Conservation (phyloP, 2,329 filamentous ascomycete genomes). For the Xylariaceae sp. region DNA sequence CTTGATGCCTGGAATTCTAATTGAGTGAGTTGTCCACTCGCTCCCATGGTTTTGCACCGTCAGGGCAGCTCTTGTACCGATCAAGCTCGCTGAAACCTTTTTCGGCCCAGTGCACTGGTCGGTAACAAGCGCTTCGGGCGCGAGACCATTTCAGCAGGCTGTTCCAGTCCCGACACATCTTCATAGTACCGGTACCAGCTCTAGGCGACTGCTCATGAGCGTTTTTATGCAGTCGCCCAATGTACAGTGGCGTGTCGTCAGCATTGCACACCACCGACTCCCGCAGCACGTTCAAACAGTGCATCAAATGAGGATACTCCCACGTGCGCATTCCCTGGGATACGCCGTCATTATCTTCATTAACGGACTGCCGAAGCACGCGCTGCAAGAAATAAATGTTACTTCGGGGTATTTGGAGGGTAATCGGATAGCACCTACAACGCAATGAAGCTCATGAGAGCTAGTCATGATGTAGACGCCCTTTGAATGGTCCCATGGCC, state of each 20-base stretch:
- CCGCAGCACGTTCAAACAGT: slow-evolving; percentile 18
- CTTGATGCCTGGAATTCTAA: neutral
- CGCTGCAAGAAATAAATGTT: slow-evolving; percentile 3
- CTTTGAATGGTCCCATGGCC: slow-evolving; percentile 17
- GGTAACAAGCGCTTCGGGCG: slow-evolving; percentile 14
- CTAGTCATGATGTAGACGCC: slow-evolving; percentile 16
- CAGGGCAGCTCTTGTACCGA: slow-evolving; percentile 16
- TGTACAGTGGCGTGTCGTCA: slow-evolving; percentile 17
- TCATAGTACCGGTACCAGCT: slow-evolving; percentile 15
- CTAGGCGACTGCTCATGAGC: slow-evolving; percentile 11
- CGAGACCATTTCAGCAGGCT: slow-evolving; percentile 13
- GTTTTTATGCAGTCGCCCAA: slow-evolving; percentile 15
- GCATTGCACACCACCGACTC: slow-evolving; percentile 17
- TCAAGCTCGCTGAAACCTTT: slow-evolving; percentile 12
- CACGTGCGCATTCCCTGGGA: slow-evolving; percentile 13
- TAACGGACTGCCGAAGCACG: slow-evolving; percentile 10
- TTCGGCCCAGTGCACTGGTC: slow-evolving; percentile 9
- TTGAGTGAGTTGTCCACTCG: neutral
- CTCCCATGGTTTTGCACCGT: slow-evolving; percentile 16
- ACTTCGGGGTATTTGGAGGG: neutral
- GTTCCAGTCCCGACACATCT: slow-evolving; percentile 19
- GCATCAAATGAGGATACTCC: slow-evolving; percentile 15
- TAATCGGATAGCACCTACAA: slow-evolving; percentile 9
- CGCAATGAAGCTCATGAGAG: slow-evolving; percentile 19
- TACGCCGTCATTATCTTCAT: slow-evolving; percentile 14